Evolutionary conservation across 1,139 yeast species (phyloP).

Genomic region (Scheffersomyces illinoinensis): DNA sequence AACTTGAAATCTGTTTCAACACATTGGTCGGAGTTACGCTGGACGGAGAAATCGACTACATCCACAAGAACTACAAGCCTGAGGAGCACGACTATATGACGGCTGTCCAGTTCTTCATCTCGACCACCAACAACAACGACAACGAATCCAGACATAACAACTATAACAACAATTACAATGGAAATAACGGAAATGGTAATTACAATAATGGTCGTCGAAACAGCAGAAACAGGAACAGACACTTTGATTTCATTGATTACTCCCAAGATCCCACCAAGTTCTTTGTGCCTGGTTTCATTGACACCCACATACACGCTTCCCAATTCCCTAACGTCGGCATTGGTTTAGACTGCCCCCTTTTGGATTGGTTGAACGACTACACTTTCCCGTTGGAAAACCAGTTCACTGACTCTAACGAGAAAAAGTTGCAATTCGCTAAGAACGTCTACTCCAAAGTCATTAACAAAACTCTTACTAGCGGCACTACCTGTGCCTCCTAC

Average conservation of each 20-base stretch:
- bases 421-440: constrained; percentile 53
- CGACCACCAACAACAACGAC: not conserved
- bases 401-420: constrained; percentile 31
- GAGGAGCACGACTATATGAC: constrained; percentile 5
- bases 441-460: constrained; percentile 67
- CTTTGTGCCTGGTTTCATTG: constrained; percentile 89
- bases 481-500: constrained; percentile 92
- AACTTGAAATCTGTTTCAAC: constrained; percentile 27
- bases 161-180: not conserved
- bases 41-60: constrained; percentile 33
- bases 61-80: constrained; percentile 16
- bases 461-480: constrained; percentile 64
- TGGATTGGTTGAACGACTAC: constrained; percentile 85
- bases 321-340: constrained; percentile 95
- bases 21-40: constrained; percentile 35
- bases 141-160: not conserved
- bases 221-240: not conserved
- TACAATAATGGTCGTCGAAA: not conserved
- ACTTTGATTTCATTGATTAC: constrained; percentile 29
- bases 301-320: constrained; percentile 95
- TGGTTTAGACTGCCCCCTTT: constrained; percentile 79
- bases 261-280: constrained; percentile 45
- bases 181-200: not conserved
- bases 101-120: constrained; percentile 8
- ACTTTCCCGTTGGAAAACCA: constrained; percentile 84